Evolutionary conservation across 768 basidiomycete species (phyloP).

Genomic region (Lyophyllum shimeji): DNA sequence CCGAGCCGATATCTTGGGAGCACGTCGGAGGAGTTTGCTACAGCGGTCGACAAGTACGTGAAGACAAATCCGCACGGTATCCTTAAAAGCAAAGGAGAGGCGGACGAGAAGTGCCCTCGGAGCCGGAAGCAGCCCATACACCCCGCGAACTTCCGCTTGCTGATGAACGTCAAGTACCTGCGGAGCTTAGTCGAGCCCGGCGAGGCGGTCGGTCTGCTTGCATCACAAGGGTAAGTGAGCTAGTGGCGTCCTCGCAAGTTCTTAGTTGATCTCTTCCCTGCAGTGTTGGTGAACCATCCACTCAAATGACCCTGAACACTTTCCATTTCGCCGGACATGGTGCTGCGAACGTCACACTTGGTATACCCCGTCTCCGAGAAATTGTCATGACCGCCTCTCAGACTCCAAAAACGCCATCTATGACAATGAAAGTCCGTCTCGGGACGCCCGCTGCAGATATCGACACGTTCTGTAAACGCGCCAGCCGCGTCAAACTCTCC

Average conservation of each 20-base stretch:
- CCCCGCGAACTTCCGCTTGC: slow-evolving; percentile 62
- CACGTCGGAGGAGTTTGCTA: slow-evolving; percentile 90
- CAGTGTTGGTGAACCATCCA: slow-evolving; percentile 98
- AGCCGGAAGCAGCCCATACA: slow-evolving; percentile 47
- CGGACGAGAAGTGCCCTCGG: slow-evolving; percentile 27
- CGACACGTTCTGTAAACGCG: slow-evolving; percentile 83
- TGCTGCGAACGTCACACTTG: slow-evolving; percentile 97
- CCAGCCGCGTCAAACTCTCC: slow-evolving; percentile 81
- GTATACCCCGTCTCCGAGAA: slow-evolving; percentile 97
- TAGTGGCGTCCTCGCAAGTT: not conserved
- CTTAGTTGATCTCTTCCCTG: slow-evolving; percentile 1
- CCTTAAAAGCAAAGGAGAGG: slow-evolving; percentile 35
- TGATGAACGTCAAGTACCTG: slow-evolving; percentile 94
- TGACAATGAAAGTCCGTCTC: slow-evolving; percentile 76
- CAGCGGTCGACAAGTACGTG: slow-evolving; percentile 75
- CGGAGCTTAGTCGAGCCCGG: slow-evolving; percentile 93
- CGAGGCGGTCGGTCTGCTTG: slow-evolving; percentile 96
- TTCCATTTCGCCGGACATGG: slow-evolving; percentile 99
- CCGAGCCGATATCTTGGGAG: slow-evolving; percentile 83
- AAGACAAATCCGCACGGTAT: slow-evolving; percentile 65
- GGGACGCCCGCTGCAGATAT: slow-evolving; percentile 55
- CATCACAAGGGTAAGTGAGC: slow-evolving; percentile 85
- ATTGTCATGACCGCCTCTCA: slow-evolving; percentile 98
- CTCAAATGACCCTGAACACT: slow-evolving; percentile 99
- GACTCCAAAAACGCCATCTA: slow-evolving; percentile 96